phyloP scores from a whole-genome alignment of 495 filamentous ascomycete genomes.

The Neurospora tetrasperma region DNA sequence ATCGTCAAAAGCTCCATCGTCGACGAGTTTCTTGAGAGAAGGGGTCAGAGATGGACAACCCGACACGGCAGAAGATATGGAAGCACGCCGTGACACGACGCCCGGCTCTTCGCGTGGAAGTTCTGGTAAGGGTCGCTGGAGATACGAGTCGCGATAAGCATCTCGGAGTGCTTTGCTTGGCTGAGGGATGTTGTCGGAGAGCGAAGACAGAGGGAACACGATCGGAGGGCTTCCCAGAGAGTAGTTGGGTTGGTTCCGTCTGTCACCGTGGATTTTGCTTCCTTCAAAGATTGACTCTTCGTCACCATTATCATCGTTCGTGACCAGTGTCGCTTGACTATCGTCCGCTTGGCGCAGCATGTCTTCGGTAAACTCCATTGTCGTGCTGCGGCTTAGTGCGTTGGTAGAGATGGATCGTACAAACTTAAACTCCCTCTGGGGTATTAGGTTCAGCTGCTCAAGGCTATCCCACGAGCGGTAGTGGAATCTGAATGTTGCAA shows the following conservation, averaged over 20 bases:
- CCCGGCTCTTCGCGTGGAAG: slow-evolving; percentile 15
- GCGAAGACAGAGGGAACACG: slow-evolving; percentile 7
- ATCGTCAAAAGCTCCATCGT: slow-evolving; percentile 29
- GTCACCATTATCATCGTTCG: background rate
- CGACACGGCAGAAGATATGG: slow-evolving; percentile 13
- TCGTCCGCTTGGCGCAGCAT: background rate
- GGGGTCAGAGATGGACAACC: slow-evolving; percentile 27
- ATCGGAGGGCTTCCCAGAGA: slow-evolving; percentile 23
- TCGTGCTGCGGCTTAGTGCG: background rate
- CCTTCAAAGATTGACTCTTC: background rate
- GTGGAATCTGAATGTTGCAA: slow-evolving; percentile 37
- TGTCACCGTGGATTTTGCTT: background rate
- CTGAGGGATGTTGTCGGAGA: slow-evolving; percentile 8
- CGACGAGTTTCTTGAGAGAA: slow-evolving; percentile 28
- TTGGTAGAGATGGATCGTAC: slow-evolving; percentile 5
- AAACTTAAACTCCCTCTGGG: slow-evolving; percentile 9
- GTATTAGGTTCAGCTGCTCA: slow-evolving; percentile 30
- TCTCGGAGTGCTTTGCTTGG: slow-evolving; percentile 15
- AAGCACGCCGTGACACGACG: slow-evolving; percentile 7
- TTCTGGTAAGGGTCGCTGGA: slow-evolving; percentile 36
- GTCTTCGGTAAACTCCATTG: background rate
- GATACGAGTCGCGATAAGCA: slow-evolving; percentile 16
- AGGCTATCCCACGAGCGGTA: slow-evolving; percentile 38
- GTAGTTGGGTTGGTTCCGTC: slow-evolving; percentile 1
- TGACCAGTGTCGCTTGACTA: background rate